Evolutionary conservation across 2,329 filamentous ascomycete species (phyloP), one percentile per base, ranked within the genome.

Genomic region (Niveomyces coronatus): DNA sequence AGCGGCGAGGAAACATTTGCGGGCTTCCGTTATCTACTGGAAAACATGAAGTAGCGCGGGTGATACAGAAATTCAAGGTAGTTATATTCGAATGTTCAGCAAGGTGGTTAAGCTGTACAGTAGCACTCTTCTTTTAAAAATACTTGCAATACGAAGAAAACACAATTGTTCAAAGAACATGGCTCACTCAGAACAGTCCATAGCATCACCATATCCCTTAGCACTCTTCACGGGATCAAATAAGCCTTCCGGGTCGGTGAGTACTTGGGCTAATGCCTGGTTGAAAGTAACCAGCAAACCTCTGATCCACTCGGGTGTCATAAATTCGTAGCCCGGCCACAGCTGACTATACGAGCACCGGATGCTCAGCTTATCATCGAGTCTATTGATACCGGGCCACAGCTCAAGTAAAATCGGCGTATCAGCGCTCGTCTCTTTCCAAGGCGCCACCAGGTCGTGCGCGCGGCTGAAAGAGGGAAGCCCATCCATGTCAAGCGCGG

Each of bases 11-110:
- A 68, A 49, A 55, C 58, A 4, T 66, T 54, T 47, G 63, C 63
- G 2, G 65, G 62, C 6, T 63, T 87, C 14, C 62, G 78, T 49
- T 80, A 82, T 44, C 71, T 88, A 39, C 49, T 68, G 20, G 38
- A 50, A 27, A 61, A 62, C 40, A 61, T 66, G 53, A 55, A 57
- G 39, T 61, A 50, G 37, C n/a, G n/a, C n/a, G n/a, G 4, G 16
- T 17, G 8, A 34, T 23, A 13, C 5, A 26, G 15, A n/a, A 3
- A 13, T 5, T 3, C 5, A n/a, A n/a, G n/a, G 28, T 33, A 28
- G 28, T 17, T 29, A 13, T 33, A 5, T 19, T 10, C n/a, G 10
- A 19, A 32, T 38, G n/a, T 27, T n/a, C n/a, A n/a, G n/a, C n/a
- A n/a, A n/a, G n/a, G n/a, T n/a, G 15, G 2, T 7, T 13, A 27